These are phyloP conservation scores for Leccinum fallax DNA, from an alignment of 1,284 basidiomycete species.

Conservation along the genomic window DNA sequence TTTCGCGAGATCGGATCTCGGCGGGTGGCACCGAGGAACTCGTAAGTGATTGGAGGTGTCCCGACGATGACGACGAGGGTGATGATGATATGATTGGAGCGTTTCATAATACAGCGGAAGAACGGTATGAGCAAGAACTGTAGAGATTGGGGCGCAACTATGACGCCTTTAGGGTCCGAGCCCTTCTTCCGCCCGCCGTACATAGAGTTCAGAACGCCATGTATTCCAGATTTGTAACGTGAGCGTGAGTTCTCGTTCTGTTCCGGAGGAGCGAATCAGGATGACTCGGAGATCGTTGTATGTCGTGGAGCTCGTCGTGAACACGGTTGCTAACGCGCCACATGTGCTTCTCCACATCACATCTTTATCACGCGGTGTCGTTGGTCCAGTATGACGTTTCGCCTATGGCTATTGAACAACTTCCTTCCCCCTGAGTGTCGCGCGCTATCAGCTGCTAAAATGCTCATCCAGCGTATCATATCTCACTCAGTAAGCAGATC, in stretches of 20 bases:
- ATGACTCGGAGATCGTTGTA: background rate
- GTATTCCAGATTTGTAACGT: constrained; percentile 8
- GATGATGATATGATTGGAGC: constrained; percentile 12
- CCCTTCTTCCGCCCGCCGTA: background rate
- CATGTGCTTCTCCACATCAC: background rate
- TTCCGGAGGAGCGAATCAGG: background rate
- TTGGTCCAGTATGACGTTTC: constrained; percentile 19
- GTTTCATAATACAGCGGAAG: constrained; percentile 15
- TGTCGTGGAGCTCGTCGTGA: background rate
- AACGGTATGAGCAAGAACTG: constrained; percentile 36
- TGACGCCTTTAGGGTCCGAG: constrained; percentile 7
- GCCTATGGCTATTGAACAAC: constrained; percentile 5
- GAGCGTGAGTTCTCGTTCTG: constrained; percentile 6
- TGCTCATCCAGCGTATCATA: background rate
- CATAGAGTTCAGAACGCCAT: constrained; percentile 4
- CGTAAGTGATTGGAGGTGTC: constrained; percentile 43
- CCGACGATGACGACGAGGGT: constrained; percentile 18
- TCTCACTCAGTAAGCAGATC: constrained; percentile 15
- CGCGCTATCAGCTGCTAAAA: background rate
- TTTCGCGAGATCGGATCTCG: constrained; percentile 2
- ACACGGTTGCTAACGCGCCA: background rate
- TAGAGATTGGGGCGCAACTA: constrained; percentile 9
- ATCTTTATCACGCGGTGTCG: constrained; percentile 27
- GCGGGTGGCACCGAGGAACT: constrained; percentile 30
- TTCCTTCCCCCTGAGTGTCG: background rate